Conservation (phyloP, 2,329 filamentous ascomycete species). For the Fusarium penzigii region DNA sequence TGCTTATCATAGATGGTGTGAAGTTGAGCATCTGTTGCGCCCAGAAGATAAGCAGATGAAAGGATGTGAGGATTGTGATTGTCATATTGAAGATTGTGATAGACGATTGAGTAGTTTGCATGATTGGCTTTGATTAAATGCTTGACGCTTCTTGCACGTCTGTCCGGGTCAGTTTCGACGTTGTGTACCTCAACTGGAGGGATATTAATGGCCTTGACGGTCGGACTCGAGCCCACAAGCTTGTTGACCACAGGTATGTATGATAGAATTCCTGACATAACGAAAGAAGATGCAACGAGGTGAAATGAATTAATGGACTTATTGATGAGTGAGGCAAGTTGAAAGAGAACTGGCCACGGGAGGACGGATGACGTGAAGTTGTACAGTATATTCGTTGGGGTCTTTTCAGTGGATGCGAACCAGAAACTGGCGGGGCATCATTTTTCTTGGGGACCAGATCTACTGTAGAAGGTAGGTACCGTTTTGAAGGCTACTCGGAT, state of each 20-base stretch:
- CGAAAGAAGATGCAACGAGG: constrained; percentile 7
- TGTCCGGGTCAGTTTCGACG: constrained; percentile 78
- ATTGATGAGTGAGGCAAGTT: constrained; percentile 16
- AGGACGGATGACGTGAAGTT: not conserved
- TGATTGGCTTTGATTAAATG: constrained; percentile 92
- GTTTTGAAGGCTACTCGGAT: too few relatives aligned
- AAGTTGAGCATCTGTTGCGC: constrained; percentile 71
- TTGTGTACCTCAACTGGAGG: constrained; percentile 72
- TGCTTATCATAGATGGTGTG: constrained; percentile 80
- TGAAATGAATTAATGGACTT: not conserved
- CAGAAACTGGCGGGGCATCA: constrained; percentile 26
- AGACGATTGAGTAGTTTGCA: constrained; percentile 82
- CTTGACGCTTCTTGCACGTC: constrained; percentile 79
- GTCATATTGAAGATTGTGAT: constrained; percentile 71
- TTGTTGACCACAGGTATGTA: constrained; percentile 34
- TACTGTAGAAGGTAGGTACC: too few relatives aligned
- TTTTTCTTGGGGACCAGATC: constrained; percentile 20
- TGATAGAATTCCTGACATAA: constrained; percentile 38
- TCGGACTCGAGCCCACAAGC: constrained; percentile 25
- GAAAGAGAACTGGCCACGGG: constrained; percentile 8
- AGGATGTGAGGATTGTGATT: constrained; percentile 86
- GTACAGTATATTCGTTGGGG: constrained; percentile 24
- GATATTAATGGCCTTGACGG: constrained; percentile 51
- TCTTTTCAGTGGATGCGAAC: constrained; percentile 24
- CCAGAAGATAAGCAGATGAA: constrained; percentile 82